Base-by-base conservation (phyloP, 2,329 filamentous ascomycete genomes). In the Pyricularia sp. region DNA sequence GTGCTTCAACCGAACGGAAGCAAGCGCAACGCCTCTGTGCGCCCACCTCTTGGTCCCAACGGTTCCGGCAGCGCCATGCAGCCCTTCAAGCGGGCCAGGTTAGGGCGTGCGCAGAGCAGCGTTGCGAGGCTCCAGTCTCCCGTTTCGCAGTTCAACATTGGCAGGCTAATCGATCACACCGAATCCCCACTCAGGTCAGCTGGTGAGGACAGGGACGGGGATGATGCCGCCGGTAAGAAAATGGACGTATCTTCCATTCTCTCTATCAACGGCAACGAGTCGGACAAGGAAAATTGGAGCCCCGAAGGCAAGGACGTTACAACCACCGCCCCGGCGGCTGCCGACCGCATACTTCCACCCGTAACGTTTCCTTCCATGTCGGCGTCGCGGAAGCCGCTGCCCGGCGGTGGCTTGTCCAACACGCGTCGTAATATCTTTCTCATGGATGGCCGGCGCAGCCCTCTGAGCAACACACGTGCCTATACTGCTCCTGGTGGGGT, bases 281-380 rank as follows among this genome's bases (percentile, higher is more conserved):
- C 93, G 1, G 94, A 98, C 77, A 98, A 98, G 80, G 94, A 98
- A 81, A 98, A 98, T 76, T 96, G 93, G 86, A 86, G 82, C 75
- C 89, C 83, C 1, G 83, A 82, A 71, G 64, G 64, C 9, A 50
- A 50, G 42, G 42, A 50, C 17, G 20, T 50, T 20, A 50, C 42
- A 17, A 50, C 42, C 4, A 50, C 42, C 42, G 42, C 20, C 20
- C 20, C 42, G 17, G 20, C 42, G 2, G 42, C 42, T 17, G 42
- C 42, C 42, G 64, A 36, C 30, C 64, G 64, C 12, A 65, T 65
- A 72, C 71, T 70, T 75, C 61, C 74, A 72, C n/a, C 67, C 69
- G 63, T 64, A 66, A 63, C 59, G 31, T 23, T 65, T 42, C 36
- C 68, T 10, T 65, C 33, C 42, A 76, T 77, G 4, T 74, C 73